These are phyloP conservation scores for Picea abies DNA, from an alignment of 83 land plant species.

Conservation along the genomic window DNA sequence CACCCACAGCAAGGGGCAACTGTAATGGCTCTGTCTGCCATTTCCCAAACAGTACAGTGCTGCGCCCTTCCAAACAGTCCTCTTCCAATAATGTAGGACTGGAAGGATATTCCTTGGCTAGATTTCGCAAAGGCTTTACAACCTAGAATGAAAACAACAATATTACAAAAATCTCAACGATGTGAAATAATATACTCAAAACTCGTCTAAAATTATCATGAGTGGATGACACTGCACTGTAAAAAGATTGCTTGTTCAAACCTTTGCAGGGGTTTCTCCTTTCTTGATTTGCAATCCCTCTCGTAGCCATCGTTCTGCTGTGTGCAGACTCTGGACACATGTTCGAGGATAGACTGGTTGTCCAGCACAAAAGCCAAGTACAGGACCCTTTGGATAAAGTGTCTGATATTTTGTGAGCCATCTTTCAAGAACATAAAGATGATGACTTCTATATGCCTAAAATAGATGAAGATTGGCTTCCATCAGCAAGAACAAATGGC, in stretches of 20 bases:
- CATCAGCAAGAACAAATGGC: not conserved
- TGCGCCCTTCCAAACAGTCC: conserved; percentile 24
- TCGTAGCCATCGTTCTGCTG: conserved; percentile 85
- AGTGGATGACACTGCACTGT: not conserved
- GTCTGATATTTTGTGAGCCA: conserved; percentile 90
- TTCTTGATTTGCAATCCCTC: conserved; percentile 84
- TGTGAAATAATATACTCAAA: conserved; percentile 7
- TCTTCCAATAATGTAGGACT: conserved; percentile 33
- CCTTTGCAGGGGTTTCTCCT: conserved; percentile 85
- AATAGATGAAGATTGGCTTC: conserved; percentile 10
- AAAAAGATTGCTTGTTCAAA: conserved; percentile 21
- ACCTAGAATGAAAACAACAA: conserved; percentile 35
- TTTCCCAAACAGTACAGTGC: conserved; percentile 75
- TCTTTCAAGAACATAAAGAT: conserved; percentile 88
- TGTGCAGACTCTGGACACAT: conserved; percentile 86
- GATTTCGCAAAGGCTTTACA: conserved; percentile 36
- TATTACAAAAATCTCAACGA: not conserved
- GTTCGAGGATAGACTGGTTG: conserved; percentile 92
- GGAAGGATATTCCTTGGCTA: conserved; percentile 15
- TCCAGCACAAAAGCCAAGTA: conserved; percentile 90
- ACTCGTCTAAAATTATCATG: not conserved
- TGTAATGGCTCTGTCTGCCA: conserved; percentile 88
- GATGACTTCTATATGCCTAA: conserved; percentile 93
- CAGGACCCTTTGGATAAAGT: conserved; percentile 92
- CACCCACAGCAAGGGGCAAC: conserved; percentile 85